Percentiles rank a stretch among this genome's conserved stretches.
These are phyloP conservation scores for Penicillium digitatum DNA, from an alignment of 2,329 filamentous ascomycete species.

Conservation along the genomic window DNA sequence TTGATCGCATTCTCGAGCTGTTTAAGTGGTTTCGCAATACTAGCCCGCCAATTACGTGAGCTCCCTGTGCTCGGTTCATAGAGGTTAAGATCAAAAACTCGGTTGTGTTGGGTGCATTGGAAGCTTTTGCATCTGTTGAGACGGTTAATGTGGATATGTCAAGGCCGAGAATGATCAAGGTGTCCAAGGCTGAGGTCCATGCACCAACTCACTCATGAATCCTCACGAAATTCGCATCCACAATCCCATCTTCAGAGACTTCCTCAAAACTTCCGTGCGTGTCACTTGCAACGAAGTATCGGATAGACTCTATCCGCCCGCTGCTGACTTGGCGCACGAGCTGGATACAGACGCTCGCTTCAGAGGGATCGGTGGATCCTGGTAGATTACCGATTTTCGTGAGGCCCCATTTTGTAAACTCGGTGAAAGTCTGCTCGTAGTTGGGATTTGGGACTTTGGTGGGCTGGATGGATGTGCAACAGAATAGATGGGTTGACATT, in stretches of 20 bases:
- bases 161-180: background rate
- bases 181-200: background rate
- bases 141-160: background rate
- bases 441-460: background rate
- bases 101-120: background rate
- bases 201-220: background rate
- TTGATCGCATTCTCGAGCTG: background rate
- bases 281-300: background rate
- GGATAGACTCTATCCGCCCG: background rate
- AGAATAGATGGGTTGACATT: background rate
- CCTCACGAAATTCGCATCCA: background rate
- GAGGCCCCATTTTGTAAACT: background rate
- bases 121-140: background rate
- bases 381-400: background rate
- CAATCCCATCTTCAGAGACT: background rate
- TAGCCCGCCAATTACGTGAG: background rate
- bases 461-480: background rate
- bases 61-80: background rate
- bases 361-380: background rate
- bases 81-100: background rate
- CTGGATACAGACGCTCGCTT: background rate
- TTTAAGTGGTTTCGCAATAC: background rate
- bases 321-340: background rate
- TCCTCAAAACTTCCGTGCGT: background rate
- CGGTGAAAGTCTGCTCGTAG: background rate